phyloP scores from a whole-genome alignment of 2,329 filamentous ascomycete genomes.

The Macrophomina phaseolina region DNA sequence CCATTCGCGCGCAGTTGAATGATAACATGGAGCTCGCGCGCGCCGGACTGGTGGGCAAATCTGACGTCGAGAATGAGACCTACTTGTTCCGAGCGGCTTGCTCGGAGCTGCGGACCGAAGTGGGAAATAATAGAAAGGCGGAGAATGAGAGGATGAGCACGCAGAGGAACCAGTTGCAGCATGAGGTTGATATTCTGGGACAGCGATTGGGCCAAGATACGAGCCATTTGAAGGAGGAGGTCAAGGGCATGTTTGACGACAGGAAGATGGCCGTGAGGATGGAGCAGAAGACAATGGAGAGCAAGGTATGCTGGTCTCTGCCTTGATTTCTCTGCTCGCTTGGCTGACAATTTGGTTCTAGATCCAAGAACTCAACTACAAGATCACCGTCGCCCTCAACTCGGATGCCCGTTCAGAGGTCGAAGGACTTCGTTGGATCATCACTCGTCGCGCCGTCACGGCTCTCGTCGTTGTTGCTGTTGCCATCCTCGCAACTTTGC shows the following conservation, averaged over 20 bases:
- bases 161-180: constrained; percentile 84
- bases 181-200: constrained; percentile 90
- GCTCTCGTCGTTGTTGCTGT: constrained; percentile 58
- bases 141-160: constrained; percentile 82
- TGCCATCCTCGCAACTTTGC: constrained; percentile 51
- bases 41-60: constrained; percentile 82
- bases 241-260: constrained; percentile 97
- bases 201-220: constrained; percentile 87
- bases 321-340: neutral
- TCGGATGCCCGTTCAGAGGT: constrained; percentile 92
- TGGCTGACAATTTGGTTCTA: constrained; percentile 42
- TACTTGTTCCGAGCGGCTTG: constrained; percentile 95
- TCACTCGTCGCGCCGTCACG: constrained; percentile 68
- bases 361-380: constrained; percentile 95
- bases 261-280: constrained; percentile 89
- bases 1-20: constrained; percentile 76
- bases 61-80: constrained; percentile 82
- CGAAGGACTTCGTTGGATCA: constrained; percentile 87
- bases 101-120: constrained; percentile 86
- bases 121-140: constrained; percentile 76
- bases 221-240: constrained; percentile 79
- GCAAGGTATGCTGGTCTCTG: constrained; percentile 62
- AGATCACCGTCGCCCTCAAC: constrained; percentile 88
- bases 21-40: constrained; percentile 82
- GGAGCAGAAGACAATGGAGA: constrained; percentile 84